Conservation (phyloP, 164 flowering plant species). For the Warburgia ugandensis region DNA sequence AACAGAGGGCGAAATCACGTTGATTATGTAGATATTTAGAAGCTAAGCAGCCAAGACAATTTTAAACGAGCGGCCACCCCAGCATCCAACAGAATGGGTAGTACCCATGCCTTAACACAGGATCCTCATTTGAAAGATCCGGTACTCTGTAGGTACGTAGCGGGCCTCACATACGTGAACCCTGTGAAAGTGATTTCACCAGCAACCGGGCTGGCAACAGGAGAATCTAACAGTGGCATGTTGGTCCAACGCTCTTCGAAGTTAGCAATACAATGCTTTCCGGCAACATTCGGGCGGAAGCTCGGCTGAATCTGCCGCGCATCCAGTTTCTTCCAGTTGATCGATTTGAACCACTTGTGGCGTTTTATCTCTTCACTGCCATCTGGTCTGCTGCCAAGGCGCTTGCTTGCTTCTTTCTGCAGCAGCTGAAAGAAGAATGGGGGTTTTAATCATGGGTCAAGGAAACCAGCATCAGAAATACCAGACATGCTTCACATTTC, state of each 20-base stretch:
- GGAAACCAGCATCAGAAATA: too few species aligned
- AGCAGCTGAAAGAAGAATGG: conserved; percentile 46
- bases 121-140: too few species aligned
- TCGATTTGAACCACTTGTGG: conserved; percentile 82
- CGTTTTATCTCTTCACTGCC: conserved; percentile 72
- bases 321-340: conserved; percentile 86
- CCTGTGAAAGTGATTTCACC: conserved; percentile 47
- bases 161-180: conserved; percentile 64
- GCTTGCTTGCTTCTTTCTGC: conserved; percentile 67
- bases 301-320: conserved; percentile 64
- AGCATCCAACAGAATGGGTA: too few species aligned
- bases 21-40: too few species aligned
- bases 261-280: conserved; percentile 68
- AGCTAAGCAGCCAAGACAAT: too few species aligned
- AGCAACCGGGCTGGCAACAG: conserved; percentile 57
- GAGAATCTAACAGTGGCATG: conserved; percentile 69
- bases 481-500: too few species aligned
- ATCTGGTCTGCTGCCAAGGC: conserved; percentile 63
- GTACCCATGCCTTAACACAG: too few species aligned
- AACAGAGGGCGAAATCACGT: too few species aligned
- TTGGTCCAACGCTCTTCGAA: conserved; percentile 79
- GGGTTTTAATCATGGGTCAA: too few species aligned
- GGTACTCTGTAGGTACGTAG: conserved; percentile 29
- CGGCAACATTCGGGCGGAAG: conserved; percentile 73
- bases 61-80: too few species aligned